Percentiles rank a stretch among this genome's conserved stretches.
Evolutionary conservation across 345 rosid genomes (phyloP).

Genomic region (Salix viminalis): DNA sequence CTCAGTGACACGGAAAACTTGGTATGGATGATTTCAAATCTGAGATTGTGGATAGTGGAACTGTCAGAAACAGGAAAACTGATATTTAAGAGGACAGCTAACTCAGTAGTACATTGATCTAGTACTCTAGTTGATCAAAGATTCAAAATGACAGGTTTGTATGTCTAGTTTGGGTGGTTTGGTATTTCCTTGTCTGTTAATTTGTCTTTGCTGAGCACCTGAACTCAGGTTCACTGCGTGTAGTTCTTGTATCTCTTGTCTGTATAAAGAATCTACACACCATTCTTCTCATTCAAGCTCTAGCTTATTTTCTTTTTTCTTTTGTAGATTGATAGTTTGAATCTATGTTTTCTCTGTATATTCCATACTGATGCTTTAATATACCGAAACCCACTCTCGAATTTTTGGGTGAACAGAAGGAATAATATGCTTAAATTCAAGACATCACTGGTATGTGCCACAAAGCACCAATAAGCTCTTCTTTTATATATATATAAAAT

Average conservation of each 20-base stretch:
- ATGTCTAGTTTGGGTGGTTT: neutral
- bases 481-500: neutral
- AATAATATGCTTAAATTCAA: neutral
- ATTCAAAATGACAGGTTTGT: neutral
- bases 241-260: neutral
- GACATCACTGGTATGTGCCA: neutral
- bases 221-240: neutral
- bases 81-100: neutral
- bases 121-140: no score
- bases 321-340: neutral
- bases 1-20: neutral
- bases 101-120: neutral
- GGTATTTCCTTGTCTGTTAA: neutral
- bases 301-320: neutral
- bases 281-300: neutral
- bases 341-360: neutral
- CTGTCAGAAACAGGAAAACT: neutral
- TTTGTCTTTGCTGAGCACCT: neutral
- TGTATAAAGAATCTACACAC: neutral
- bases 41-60: neutral
- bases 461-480: neutral
- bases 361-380: neutral
- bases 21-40: neutral
- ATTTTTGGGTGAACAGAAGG: neutral
- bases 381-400: neutral